Evolutionary conservation across 2,329 filamentous ascomycete species (phyloP), one percentile per base, ranked within the genome.

Genomic region (Exserohilum turcica): DNA sequence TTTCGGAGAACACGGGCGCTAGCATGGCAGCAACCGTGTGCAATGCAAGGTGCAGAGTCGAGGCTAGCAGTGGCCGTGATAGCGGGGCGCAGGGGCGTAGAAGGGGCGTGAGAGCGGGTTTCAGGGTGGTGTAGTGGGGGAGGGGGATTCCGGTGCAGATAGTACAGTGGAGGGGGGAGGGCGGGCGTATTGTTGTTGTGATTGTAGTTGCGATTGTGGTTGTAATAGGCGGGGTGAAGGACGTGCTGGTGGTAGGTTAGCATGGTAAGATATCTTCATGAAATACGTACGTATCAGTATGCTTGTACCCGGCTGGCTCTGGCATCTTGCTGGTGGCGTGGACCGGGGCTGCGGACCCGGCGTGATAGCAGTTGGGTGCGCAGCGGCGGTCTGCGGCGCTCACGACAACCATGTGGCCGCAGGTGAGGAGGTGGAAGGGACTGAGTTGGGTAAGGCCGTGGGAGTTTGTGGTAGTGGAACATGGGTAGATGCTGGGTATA

Each of bases 351-450:
- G n/a, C n/a, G n/a, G n/a, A n/a, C n/a, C n/a, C 35, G 10, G 48
- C 49, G 28, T 60, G 52, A 5, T 50, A 48, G 35, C 61, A 66
- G 32, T 63, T 64, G 7, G 38, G 40, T 21, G 42, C 60, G 24
- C 61, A 66, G 28, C 51, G 52, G 4, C 37, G 31, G 37, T 63
- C 54, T 1, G n/a, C 1, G 19, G 28, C 43, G 35, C 57, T 43
- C 5, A 64, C 27, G 15, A 27, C 48, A n/a, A 61, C 52, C 12
- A 64, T 43, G 24, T 66, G 63, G 8, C 63, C 63, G 46, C 61
- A 66, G 15, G 24, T n/a, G 13, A 66, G 55, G 32, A 63, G 48
- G 27, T 66, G 63, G 27, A 60, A 53, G 2, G 42, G 36, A 19
- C 28, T 27, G 2, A 35, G 27, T 5, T 33, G 19, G 0, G 6